Evolutionary conservation across 2,329 filamentous ascomycete genomes (phyloP), one percentile per base, ranked within the genome.

Genomic region (Colletotrichum coccodes): DNA sequence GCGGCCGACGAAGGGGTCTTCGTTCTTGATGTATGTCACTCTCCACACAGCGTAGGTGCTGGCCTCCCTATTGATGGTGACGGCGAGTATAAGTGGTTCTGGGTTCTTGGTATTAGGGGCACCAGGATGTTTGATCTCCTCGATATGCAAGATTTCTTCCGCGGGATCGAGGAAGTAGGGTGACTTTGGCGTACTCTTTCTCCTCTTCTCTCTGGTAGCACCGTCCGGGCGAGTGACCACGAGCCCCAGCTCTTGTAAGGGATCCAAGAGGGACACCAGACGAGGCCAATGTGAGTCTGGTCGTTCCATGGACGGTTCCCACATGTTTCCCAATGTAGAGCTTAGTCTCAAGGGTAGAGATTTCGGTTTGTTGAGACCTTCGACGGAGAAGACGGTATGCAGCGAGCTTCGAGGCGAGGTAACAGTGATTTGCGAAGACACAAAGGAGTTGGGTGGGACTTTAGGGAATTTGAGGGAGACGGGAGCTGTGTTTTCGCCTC

Each of bases 1-100:
- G 21, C 84, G 74, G 77, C 87, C 74, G 71, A 85, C 76, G 72
- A 87, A 84, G 21, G 83, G 82, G 67, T 89, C 87, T 71, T 92
- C 90, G 70, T 91, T 90, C 34, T 91, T 87, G 60, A 94, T 84
- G 77, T 97, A 97, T 50, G 90, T 87, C 60, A 95, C 87, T 67
- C 90, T 91, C 95, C 95, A 98, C 52, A 98, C 85, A 3, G 91
- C 96, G 76, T 97, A 94, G 74, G 90, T 87, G 73, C 90, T 92
- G 3, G 89, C 89, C 72, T 94, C 91, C 62, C 90, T 84, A 76
- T 98, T 97, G 70, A 92, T 85, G 0, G 95, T 98, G 58, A 98
- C 88, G 12, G 94, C 91, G 64, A 98, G 82, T 12, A 92, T 87
- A 30, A 98, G 81, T 21, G 85, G 84, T 34, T 85, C 81, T 60